A percentile compares a stretch with the other conserved stretches of the same genome.
Conservation (phyloP, 306 rosid species). For the Cucurbita ficifolia region DNA sequence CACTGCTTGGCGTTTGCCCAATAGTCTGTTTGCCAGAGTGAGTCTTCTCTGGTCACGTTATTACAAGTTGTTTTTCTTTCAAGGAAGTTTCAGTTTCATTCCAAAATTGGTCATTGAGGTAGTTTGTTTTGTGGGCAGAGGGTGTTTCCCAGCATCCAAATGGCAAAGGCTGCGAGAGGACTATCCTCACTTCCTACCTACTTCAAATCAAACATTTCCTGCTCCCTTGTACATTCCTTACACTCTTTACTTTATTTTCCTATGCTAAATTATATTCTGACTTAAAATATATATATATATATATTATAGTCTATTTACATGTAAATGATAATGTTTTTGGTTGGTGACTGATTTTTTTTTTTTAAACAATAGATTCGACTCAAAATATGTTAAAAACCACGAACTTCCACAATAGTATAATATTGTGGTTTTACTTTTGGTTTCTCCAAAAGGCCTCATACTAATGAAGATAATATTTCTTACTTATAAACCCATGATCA, state of each 20-base stretch:
- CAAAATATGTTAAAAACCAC: too few relatives aligned
- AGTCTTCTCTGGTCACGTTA: neutral
- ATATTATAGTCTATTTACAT: too few relatives aligned
- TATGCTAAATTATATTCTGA: neutral
- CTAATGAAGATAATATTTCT: too few relatives aligned
- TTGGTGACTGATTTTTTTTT: too few relatives aligned
- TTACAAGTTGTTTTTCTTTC: neutral
- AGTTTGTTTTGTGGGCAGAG: slow-evolving; percentile 22
- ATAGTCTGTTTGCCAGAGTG: neutral
- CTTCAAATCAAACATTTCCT: slow-evolving; percentile 27
- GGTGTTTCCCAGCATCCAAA: slow-evolving; percentile 15
- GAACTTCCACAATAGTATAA: too few relatives aligned
- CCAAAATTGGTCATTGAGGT: too few relatives aligned
- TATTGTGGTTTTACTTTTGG: too few relatives aligned
- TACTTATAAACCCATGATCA: too few relatives aligned
- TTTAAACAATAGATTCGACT: neutral
- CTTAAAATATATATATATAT: too few relatives aligned
- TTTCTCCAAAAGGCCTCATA: too few relatives aligned
- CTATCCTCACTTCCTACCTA: slow-evolving; percentile 14
- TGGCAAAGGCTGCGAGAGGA: slow-evolving; percentile 15
- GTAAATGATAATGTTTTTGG: neutral
- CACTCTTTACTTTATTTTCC: neutral
- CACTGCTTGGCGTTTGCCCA: neutral
- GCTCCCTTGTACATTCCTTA: slow-evolving; percentile 17
- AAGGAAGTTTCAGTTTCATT: too few relatives aligned